Conservation (phyloP, 139 green algal genomes). For the Chlorokybus atmophyticus region DNA sequence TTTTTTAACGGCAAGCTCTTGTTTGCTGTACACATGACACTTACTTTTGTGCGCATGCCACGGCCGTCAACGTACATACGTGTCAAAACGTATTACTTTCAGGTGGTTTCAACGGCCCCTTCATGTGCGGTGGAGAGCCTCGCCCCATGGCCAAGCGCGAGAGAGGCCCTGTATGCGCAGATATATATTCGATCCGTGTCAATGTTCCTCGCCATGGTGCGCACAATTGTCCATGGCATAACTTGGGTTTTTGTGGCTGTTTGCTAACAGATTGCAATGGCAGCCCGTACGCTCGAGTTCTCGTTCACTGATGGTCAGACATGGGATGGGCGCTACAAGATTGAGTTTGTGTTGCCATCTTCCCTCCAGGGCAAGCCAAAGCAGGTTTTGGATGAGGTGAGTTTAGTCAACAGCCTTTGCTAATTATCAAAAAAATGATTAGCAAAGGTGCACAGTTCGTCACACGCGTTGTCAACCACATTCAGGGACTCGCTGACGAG, state of each 20-base stretch:
- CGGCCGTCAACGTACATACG: too few species aligned
- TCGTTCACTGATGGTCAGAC: conserved; percentile 33
- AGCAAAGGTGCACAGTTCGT: neutral
- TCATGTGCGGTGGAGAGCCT: conserved; percentile 33
- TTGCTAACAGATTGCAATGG: neutral
- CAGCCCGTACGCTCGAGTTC: conserved; percentile 27
- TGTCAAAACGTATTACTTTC: too few species aligned
- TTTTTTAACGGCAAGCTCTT: too few species aligned
- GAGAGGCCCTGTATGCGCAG: conserved; percentile 15
- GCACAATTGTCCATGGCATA: neutral
- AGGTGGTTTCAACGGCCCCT: conserved; percentile 31
- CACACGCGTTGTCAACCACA: neutral
- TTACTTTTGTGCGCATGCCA: too few species aligned
- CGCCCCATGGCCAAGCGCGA: conserved; percentile 27
- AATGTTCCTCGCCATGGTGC: conserved; percentile 27
- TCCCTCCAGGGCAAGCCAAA: conserved; percentile 15
- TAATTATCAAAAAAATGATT: neutral
- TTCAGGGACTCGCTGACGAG: conserved; percentile 14
- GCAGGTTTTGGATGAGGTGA: conserved; percentile 33
- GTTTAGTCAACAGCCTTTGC: neutral
- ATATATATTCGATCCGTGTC: conserved; percentile 31
- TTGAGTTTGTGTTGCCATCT: conserved; percentile 18
- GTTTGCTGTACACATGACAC: too few species aligned
- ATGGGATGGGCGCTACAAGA: conserved; percentile 24
- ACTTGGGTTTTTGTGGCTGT: neutral